Conservation (phyloP, 2,329 filamentous ascomycete genomes). For the Hysterium pulicare region DNA sequence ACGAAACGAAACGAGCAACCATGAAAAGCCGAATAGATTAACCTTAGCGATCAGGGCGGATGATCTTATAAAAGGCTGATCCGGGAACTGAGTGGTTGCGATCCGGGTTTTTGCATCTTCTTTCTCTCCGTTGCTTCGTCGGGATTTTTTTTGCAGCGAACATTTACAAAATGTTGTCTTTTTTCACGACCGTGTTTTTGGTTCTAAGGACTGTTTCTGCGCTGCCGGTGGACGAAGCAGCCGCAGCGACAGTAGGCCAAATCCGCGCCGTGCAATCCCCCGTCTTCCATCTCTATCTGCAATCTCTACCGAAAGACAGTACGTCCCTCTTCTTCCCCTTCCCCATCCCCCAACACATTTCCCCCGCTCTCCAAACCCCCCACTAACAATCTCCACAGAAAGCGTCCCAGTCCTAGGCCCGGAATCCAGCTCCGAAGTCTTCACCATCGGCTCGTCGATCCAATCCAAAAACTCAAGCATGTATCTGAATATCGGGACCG, state of each 20-base stretch:
- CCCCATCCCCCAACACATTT: not conserved
- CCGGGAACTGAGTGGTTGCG: not conserved
- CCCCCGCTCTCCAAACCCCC: constrained; percentile 3
- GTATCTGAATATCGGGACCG: constrained; percentile 49
- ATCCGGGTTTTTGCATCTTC: not conserved
- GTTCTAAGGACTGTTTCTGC: constrained; percentile 7
- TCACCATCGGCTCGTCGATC: constrained; percentile 50
- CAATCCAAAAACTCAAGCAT: constrained; percentile 48
- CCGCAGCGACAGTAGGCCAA: constrained; percentile 45
- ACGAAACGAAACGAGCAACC: too few relatives aligned
- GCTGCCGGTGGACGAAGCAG: constrained; percentile 13
- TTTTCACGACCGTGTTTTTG: constrained; percentile 8
- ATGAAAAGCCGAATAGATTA: not conserved
- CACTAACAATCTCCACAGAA: constrained; percentile 12
- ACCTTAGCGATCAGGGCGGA: not conserved
- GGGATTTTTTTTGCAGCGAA: too few relatives aligned
- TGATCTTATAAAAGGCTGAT: not conserved
- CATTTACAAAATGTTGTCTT: constrained; percentile 9
- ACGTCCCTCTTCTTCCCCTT: constrained; percentile 9
- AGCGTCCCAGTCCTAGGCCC: constrained; percentile 51
- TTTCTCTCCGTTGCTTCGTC: not conserved
- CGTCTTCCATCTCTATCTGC: constrained; percentile 54
- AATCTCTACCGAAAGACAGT: constrained; percentile 45
- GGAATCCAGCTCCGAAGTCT: constrained; percentile 49
- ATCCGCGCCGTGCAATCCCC: constrained; percentile 51